These are phyloP conservation scores for Colletotrichum brevisporum DNA, from an alignment of 2,329 filamentous ascomycete species.

Conservation along the genomic window DNA sequence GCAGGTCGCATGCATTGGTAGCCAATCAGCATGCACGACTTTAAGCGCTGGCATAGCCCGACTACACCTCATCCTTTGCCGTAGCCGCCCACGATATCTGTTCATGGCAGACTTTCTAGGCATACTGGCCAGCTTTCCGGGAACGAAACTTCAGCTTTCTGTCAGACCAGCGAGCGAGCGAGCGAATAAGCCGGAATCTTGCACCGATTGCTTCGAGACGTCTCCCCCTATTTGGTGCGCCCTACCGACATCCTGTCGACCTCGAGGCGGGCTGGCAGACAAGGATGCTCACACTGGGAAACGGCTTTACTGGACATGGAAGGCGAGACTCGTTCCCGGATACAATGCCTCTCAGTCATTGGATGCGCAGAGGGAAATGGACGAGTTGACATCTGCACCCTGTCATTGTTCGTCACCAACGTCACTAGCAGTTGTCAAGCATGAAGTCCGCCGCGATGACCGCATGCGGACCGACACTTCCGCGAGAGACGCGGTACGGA, in stretches of 20 bases:
- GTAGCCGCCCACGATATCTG: slow-evolving; percentile 34
- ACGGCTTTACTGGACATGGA: not conserved
- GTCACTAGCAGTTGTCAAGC: slow-evolving; percentile 1
- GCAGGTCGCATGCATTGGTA: slow-evolving; percentile 32
- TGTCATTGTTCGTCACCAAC: slow-evolving; percentile 38
- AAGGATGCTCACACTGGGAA: slow-evolving; percentile 14
- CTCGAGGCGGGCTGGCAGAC: slow-evolving; percentile 5
- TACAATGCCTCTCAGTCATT: slow-evolving; percentile 7
- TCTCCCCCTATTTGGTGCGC: slow-evolving; percentile 3
- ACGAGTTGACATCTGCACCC: slow-evolving; percentile 41
- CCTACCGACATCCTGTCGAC: not conserved
- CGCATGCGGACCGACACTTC: slow-evolving; percentile 36
- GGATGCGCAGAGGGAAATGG: slow-evolving; percentile 12
- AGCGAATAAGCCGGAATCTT: not conserved
- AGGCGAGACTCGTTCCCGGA: slow-evolving; percentile 1
- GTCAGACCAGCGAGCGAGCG: not conserved
- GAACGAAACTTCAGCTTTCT: not conserved
- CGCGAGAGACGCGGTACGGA: slow-evolving; percentile 7
- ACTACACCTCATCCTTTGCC: slow-evolving; percentile 29
- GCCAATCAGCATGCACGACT: slow-evolving; percentile 37
- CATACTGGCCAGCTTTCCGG: not conserved
- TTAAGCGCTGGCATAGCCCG: slow-evolving; percentile 38
- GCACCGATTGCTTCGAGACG: not conserved
- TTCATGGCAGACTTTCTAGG: slow-evolving; percentile 4
- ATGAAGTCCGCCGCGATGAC: slow-evolving; percentile 10